Evolutionary conservation across 306 rosid species (phyloP).

Genomic region (Gleditsia sinensis): DNA sequence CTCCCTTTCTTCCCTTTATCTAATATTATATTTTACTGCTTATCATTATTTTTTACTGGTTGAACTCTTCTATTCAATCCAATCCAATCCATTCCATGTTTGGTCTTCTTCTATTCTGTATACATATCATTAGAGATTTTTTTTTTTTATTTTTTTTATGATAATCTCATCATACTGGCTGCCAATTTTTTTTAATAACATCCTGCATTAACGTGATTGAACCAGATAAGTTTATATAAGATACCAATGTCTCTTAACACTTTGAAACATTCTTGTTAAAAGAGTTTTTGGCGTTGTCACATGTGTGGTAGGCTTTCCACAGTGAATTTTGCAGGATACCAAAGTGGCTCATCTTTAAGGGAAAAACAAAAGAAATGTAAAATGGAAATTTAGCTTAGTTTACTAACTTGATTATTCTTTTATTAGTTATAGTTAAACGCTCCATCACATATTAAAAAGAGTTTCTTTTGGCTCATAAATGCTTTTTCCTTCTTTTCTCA

Average conservation of each 20-base stretch:
- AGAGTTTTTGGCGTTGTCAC: neutral
- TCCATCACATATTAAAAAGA: neutral
- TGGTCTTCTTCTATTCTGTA: neutral
- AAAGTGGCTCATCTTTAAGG: neutral
- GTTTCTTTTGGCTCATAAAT: too few species aligned
- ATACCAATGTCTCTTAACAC: too few species aligned
- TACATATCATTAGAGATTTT: neutral
- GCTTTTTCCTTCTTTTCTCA: too few species aligned
- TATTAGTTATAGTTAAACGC: neutral
- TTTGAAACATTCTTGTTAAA: too few species aligned
- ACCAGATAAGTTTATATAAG: too few species aligned
- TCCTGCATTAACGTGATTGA: neutral
- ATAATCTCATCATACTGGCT: neutral
- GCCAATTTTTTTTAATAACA: neutral
- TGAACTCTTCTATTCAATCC: neutral
- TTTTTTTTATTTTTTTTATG: neutral
- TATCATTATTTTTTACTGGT: neutral
- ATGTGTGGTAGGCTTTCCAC: neutral
- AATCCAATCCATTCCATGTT: neutral
- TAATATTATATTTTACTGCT: constrained; percentile 11
- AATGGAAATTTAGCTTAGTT: neutral
- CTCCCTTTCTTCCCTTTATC: neutral
- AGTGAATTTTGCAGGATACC: neutral
- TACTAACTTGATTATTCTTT: neutral
- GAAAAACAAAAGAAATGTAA: neutral